Evolutionary conservation across 2,329 filamentous ascomycete genomes (phyloP).

Genomic region (Paecilomyces formosus): DNA sequence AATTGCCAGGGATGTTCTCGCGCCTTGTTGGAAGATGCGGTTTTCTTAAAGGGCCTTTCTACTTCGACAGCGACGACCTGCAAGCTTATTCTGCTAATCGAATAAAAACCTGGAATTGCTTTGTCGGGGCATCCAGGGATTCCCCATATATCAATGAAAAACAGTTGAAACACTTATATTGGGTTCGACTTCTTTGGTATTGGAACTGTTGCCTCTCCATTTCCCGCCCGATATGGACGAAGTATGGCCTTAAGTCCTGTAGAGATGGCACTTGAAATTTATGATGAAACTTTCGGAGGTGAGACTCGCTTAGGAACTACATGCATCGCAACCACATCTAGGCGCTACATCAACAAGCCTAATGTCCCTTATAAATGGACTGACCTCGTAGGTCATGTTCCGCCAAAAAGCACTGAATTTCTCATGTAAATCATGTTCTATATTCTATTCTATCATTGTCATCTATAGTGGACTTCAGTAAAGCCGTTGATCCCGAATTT

Average conservation of each 20-base stretch:
- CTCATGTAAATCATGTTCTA: not conserved
- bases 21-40: constrained; percentile 10
- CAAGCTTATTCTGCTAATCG: constrained; percentile 19
- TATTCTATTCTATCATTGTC: not conserved
- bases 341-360: not conserved
- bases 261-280: not conserved
- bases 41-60: not conserved
- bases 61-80: constrained; percentile 17
- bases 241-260: not conserved
- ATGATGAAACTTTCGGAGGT: not conserved
- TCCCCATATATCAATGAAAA: constrained; percentile 28
- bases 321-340: not conserved
- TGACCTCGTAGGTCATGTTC: not conserved
- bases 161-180: constrained; percentile 28
- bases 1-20: constrained; percentile 13
- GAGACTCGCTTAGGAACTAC: not conserved
- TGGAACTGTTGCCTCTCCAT: constrained; percentile 4
- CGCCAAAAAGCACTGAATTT: not conserved
- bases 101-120: constrained; percentile 11
- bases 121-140: constrained; percentile 23
- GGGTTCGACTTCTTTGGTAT: not conserved
- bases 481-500: constrained; percentile 29
- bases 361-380: not conserved
- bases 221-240: not conserved
- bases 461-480: constrained; percentile 29